Evolutionary conservation across 2,329 filamentous ascomycete genomes (phyloP).

Genomic region (Ophiostoma piceae): DNA sequence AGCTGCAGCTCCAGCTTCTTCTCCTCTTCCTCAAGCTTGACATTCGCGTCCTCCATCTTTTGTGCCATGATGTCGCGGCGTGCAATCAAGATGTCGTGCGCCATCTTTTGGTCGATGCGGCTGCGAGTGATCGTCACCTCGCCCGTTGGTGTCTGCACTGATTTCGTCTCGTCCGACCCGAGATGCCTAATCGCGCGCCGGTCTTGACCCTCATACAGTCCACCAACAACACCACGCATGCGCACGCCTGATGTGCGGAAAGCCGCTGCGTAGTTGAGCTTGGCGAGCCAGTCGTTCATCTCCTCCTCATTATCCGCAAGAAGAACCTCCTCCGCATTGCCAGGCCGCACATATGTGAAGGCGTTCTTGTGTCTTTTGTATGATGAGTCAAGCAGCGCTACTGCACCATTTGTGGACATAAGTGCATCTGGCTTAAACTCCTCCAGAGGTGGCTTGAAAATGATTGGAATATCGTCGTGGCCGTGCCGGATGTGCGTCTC

Average conservation of each 20-base stretch:
- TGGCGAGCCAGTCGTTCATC: constrained; percentile 93
- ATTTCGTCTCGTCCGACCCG: constrained; percentile 52
- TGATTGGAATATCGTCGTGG: constrained; percentile 67
- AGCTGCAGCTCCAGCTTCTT: constrained; percentile 77
- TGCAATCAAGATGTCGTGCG: constrained; percentile 77
- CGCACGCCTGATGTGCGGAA: constrained; percentile 88
- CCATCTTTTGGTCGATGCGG: constrained; percentile 73
- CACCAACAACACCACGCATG: constrained; percentile 80
- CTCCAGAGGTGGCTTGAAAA: constrained; percentile 83
- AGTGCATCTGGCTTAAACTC: constrained; percentile 91
- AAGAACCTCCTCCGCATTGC: constrained; percentile 82
- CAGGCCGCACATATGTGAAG: constrained; percentile 83
- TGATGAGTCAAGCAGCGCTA: constrained; percentile 75
- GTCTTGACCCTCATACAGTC: constrained; percentile 76
- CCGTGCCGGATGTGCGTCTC: constrained; percentile 75
- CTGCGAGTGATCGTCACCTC: constrained; percentile 69
- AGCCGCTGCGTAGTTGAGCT: constrained; percentile 92
- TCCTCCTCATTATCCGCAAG: constrained; percentile 85
- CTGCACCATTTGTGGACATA: constrained; percentile 88
- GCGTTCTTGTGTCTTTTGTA: constrained; percentile 97
- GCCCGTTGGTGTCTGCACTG: constrained; percentile 65
- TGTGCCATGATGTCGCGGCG: constrained; percentile 75
- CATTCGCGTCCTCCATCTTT: constrained; percentile 77
- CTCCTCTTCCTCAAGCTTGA: constrained; percentile 66
- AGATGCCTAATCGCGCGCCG: constrained; percentile 66